Evolutionary conservation across 1,284 basidiomycete genomes (phyloP), one percentile per base, ranked within the genome.

Genomic region (Apiotrichum siamense): DNA sequence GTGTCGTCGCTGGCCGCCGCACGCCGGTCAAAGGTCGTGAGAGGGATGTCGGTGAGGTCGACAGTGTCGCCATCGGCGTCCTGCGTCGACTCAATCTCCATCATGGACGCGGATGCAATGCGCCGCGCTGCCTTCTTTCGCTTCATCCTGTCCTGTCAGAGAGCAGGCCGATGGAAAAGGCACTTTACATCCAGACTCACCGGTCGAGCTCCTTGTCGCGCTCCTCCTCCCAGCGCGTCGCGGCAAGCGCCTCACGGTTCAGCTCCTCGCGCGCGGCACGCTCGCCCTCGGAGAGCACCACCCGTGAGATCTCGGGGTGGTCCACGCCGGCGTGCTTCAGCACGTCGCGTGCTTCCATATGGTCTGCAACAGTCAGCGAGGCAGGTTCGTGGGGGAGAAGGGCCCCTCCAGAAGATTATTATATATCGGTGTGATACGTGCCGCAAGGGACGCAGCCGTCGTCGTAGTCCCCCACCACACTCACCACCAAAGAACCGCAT

Each of bases 341-440:
- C 20, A 39, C 62, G 39, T 71, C 70, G 32, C 64, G 64, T 0
- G 72, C 72, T 51, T 74, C 72, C 67, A 72, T 65, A 47, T 74
- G 72, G 52, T 74, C 39, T 37, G 26, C 26, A 9, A 9, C 11
- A 17, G 46, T 55, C 24, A 51, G 49, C 20, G n/a, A n/a, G n/a
- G n/a, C n/a, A n/a, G n/a, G n/a, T n/a, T n/a, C n/a, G n/a, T n/a
- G n/a, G n/a, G n/a, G n/a, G n/a, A n/a, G n/a, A n/a, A n/a, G n/a
- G n/a, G n/a, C n/a, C n/a, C n/a, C n/a, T n/a, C n/a, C n/a, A n/a
- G n/a, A n/a, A n/a, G n/a, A n/a, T n/a, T n/a, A n/a, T n/a, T n/a
- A n/a, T n/a, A n/a, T n/a, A n/a, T n/a, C n/a, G n/a, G n/a, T n/a
- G n/a, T n/a, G n/a, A n/a, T n/a, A n/a, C n/a, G n/a, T n/a, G n/a